These are phyloP conservation scores for Blastobotrys capitulatus DNA, from an alignment of 1,139 yeast genomes.

Conservation along the genomic window DNA sequence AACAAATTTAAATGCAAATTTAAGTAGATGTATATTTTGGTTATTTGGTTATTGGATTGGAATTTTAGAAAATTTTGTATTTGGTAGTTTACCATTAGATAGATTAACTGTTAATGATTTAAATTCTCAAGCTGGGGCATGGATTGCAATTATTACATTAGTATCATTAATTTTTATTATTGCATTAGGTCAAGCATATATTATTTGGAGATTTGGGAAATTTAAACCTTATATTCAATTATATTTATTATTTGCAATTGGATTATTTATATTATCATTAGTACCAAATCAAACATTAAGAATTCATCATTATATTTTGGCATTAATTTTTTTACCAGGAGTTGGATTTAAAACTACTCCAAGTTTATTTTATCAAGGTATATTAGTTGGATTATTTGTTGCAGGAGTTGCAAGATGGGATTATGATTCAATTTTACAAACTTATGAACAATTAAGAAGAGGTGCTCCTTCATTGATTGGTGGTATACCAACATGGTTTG, in stretches of 20 bases:
- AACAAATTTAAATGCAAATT: slow-evolving; percentile 26
- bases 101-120: slow-evolving; percentile 69
- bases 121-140: slow-evolving; percentile 69
- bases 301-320: slow-evolving; percentile 85
- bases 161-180: slow-evolving; percentile 43
- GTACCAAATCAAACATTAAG: slow-evolving; percentile 72
- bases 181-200: slow-evolving; percentile 67
- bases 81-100: slow-evolving; percentile 84
- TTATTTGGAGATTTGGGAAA: slow-evolving; percentile 76
- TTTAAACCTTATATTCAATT: slow-evolving; percentile 51
- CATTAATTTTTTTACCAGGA: slow-evolving; percentile 75
- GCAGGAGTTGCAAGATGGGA: slow-evolving; percentile 95
- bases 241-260: slow-evolving; percentile 46
- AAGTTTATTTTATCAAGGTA: slow-evolving; percentile 75
- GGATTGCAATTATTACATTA: slow-evolving; percentile 55
- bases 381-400: slow-evolving; percentile 69
- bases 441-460: slow-evolving; percentile 58
- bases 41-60: slow-evolving; percentile 84
- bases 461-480: slow-evolving; percentile 63
- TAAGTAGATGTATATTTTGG: slow-evolving; percentile 62
- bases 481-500: slow-evolving; percentile 46
- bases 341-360: slow-evolving; percentile 58
- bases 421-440: slow-evolving; percentile 81
- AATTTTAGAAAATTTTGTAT: slow-evolving; percentile 76
- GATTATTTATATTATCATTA: slow-evolving; percentile 43